phyloP scores from a whole-genome alignment of 345 rosid species.

The Syzygium jambos region DNA sequence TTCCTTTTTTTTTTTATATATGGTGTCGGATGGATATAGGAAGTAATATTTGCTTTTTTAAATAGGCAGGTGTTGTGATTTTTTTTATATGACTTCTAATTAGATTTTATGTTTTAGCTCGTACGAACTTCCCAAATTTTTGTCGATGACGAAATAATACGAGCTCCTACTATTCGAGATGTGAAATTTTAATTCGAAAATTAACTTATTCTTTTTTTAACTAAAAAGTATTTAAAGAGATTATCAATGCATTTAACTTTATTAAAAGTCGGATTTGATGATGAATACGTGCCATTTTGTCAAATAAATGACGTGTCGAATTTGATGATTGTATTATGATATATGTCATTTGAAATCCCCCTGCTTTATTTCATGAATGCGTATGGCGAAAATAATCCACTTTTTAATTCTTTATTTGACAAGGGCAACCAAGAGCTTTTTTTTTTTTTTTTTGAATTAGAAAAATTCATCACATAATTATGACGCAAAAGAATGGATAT shows the following conservation, averaged over 20 bases:
- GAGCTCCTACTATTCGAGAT: neutral
- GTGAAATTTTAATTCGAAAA: neutral
- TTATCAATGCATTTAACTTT: fast-evolving
- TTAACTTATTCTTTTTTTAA: fast-evolving
- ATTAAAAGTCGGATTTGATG: neutral
- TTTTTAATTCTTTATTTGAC: neutral
- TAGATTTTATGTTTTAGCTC: neutral
- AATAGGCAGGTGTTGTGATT: no score
- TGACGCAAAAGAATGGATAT: neutral
- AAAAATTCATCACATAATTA: neutral
- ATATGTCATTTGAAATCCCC: fast-evolving
- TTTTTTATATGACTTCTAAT: neutral
- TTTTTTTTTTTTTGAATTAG: neutral
- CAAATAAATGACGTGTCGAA: neutral
- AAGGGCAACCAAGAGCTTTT: neutral
- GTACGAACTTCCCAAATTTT: neutral
- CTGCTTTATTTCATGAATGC: neutral
- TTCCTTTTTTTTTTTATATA: neutral
- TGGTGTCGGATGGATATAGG: neutral
- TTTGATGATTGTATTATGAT: fast-evolving
- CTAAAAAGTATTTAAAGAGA: neutral
- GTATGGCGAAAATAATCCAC: neutral
- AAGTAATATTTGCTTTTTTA: neutral
- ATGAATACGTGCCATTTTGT: fast-evolving
- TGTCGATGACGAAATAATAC: neutral